Conservation (phyloP, 2,329 filamentous ascomycete species). For the Hypoxylon sp. region DNA sequence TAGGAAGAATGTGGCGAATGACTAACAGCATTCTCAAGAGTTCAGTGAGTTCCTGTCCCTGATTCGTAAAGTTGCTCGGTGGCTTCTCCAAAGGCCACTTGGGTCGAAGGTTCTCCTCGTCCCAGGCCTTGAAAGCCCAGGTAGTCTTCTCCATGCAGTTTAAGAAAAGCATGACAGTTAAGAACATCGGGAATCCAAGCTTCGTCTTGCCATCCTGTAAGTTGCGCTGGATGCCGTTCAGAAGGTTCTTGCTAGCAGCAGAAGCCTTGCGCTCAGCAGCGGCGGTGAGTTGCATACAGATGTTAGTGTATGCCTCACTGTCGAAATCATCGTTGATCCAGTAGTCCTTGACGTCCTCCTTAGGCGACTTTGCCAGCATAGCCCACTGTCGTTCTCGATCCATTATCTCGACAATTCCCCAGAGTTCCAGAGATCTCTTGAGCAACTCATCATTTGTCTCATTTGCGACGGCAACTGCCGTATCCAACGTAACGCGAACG, state of each 20-base stretch:
- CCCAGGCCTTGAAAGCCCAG: constrained; percentile 78
- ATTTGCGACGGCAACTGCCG: constrained; percentile 62
- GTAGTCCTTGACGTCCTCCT: constrained; percentile 59
- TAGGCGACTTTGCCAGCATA: constrained; percentile 65
- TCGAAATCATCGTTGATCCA: constrained; percentile 69
- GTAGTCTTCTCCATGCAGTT: constrained; percentile 78
- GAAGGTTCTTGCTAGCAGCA: constrained; percentile 69
- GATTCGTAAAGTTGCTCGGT: constrained; percentile 69
- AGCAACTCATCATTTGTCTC: constrained; percentile 68
- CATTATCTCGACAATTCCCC: constrained; percentile 75
- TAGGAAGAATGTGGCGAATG: constrained; percentile 73
- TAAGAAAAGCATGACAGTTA: constrained; percentile 73
- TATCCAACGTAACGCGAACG: constrained; percentile 70
- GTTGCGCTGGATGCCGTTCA: constrained; percentile 73
- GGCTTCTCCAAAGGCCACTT: constrained; percentile 74
- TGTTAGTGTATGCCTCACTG: constrained; percentile 71
- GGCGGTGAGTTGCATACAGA: constrained; percentile 75
- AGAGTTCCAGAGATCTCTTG: constrained; percentile 72
- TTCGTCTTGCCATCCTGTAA: constrained; percentile 73
- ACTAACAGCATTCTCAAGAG: constrained; percentile 72
- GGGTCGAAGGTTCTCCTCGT: constrained; percentile 71
- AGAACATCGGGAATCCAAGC: constrained; percentile 72
- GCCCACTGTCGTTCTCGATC: constrained; percentile 75
- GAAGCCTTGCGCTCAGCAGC: constrained; percentile 75
- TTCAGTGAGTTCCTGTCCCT: constrained; percentile 71